Percentiles rank a stretch among this genome's conserved stretches.
Evolutionary conservation across 495 filamentous ascomycete genomes (phyloP).

Genomic region (Pseudevernia furfuracea): DNA sequence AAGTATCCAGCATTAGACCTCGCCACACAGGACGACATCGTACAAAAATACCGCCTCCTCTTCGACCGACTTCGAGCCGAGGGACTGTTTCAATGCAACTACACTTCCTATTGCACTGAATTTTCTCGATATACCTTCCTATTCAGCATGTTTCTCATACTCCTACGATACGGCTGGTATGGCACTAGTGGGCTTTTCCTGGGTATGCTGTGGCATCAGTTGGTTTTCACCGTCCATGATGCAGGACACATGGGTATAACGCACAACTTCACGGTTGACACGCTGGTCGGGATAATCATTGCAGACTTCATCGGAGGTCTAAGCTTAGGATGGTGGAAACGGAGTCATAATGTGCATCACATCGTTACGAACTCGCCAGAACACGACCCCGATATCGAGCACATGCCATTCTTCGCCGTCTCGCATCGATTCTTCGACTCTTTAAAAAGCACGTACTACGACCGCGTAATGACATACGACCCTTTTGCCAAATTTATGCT

Average conservation of each 20-base stretch:
- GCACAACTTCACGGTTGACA: conserved; percentile 74
- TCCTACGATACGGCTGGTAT: conserved; percentile 68
- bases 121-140: conserved; percentile 64
- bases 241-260: conserved; percentile 97
- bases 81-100: conserved; percentile 80
- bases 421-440: conserved; percentile 74
- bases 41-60: conserved; percentile 70
- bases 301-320: conserved; percentile 86
- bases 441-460: conserved; percentile 82
- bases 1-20: conserved; percentile 77
- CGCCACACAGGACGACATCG: conserved; percentile 68
- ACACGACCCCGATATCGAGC: conserved; percentile 95
- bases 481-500: conserved; percentile 62
- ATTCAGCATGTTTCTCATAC: conserved; percentile 54
- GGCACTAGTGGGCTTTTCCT: conserved; percentile 64
- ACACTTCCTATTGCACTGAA: conserved; percentile 73
- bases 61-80: conserved; percentile 61
- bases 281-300: conserved; percentile 79
- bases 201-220: conserved; percentile 88
- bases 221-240: conserved; percentile 93
- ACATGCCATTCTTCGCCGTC: conserved; percentile 91
- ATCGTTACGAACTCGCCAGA: conserved; percentile 95
- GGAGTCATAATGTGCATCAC: conserved; percentile 95
- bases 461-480: conserved; percentile 79
- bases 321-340: conserved; percentile 96